A percentile compares a stretch with the other conserved stretches of the same genome.
These are phyloP conservation scores for Phytophthora foliorum DNA, from an alignment of 352 stramenopile genomes.

Conservation along the genomic window DNA sequence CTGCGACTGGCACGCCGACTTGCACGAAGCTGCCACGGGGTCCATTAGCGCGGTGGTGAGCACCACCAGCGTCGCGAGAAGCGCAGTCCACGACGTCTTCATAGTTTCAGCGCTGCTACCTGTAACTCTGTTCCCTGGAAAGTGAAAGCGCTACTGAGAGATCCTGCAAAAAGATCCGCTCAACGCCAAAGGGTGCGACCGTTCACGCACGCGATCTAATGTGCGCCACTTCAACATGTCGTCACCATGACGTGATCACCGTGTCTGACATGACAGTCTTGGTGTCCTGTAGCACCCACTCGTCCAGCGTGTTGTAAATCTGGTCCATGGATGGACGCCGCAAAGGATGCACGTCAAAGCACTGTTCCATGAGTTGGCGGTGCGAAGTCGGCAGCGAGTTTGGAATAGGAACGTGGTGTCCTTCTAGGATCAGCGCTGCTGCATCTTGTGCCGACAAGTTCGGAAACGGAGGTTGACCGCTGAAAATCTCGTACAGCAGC, in stretches of 20 bases:
- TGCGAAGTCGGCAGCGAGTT: constrained; percentile 49
- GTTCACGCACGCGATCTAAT: constrained; percentile 30
- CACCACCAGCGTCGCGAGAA: constrained; percentile 24
- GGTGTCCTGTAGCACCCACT: constrained; percentile 68
- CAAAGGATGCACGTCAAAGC: constrained; percentile 69
- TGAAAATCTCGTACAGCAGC: constrained; percentile 83
- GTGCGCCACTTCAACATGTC: constrained; percentile 29
- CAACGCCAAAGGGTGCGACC: constrained; percentile 15
- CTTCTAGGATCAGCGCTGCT: constrained; percentile 69
- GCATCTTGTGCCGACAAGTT: constrained; percentile 63
- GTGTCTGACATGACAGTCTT: constrained; percentile 9
- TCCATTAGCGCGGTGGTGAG: constrained; percentile 13
- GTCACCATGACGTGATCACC: background rate
- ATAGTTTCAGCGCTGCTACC: constrained; percentile 24
- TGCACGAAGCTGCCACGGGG: constrained; percentile 27
- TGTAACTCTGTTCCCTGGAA: background rate
- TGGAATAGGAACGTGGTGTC: constrained; percentile 70
- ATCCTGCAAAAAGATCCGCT: constrained; percentile 7
- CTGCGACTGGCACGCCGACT: constrained; percentile 49
- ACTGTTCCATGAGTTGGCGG: constrained; percentile 64
- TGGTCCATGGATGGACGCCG: constrained; percentile 71
- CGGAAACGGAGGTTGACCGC: constrained; percentile 61
- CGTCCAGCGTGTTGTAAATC: constrained; percentile 70
- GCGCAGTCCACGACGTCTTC: constrained; percentile 39
- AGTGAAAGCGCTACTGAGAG: constrained; percentile 24